Percentiles rank a stretch among this genome's conserved stretches.
Evolutionary conservation across 257 asterid genomes (phyloP).

Genomic region (Lycium ferocissimum): DNA sequence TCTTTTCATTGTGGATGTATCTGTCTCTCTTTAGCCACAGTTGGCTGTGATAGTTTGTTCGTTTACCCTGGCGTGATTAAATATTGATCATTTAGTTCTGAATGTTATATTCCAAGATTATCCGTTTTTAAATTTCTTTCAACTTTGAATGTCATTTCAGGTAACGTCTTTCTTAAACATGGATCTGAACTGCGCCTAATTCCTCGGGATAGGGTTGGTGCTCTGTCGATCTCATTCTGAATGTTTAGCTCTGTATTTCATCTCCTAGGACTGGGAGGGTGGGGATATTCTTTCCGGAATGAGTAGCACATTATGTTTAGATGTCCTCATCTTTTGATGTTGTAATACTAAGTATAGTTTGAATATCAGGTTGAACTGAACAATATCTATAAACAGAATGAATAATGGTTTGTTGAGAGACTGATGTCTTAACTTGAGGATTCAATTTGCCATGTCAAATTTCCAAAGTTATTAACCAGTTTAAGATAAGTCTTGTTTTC

Average conservation of each 20-base stretch:
- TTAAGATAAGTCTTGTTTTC: background rate
- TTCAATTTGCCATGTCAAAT: background rate
- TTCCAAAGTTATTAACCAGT: background rate
- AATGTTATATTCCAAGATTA: background rate
- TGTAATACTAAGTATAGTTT: background rate
- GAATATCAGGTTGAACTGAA: background rate
- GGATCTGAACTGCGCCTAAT: conserved; percentile 88
- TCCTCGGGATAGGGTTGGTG: conserved; percentile 91
- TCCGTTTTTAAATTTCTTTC: background rate
- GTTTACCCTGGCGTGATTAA: background rate
- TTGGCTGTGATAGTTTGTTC: background rate
- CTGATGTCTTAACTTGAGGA: background rate
- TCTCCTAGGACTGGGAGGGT: background rate
- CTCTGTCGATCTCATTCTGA: conserved; percentile 30
- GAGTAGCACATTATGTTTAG: background rate
- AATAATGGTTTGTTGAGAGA: background rate
- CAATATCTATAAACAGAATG: background rate
- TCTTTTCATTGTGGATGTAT: background rate
- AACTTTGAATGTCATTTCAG: conserved; percentile 43
- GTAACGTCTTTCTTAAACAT: conserved; percentile 89
- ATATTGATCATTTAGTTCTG: background rate
- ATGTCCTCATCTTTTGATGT: background rate
- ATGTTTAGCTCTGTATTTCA: background rate
- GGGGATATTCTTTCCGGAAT: background rate
- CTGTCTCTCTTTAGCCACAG: background rate